A percentile compares a stretch with the other conserved stretches of the same genome.
These are phyloP conservation scores for Trypanosoma cruzi DNA, from an alignment of 208 protist genomes.

Conservation along the genomic window DNA sequence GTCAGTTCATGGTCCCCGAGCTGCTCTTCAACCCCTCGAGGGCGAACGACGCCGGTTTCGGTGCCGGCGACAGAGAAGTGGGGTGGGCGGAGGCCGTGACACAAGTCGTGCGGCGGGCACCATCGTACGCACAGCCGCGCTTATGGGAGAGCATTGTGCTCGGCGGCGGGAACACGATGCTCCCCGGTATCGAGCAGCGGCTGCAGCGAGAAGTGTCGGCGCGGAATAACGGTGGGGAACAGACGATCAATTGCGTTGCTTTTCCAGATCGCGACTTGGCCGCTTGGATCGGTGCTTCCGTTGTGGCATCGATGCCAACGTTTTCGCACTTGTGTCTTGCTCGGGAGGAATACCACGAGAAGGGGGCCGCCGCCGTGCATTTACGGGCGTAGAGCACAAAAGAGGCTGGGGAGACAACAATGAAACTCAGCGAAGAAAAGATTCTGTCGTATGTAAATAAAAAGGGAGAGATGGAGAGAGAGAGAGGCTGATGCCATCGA, in stretches of 20 bases:
- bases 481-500: constrained; percentile 42
- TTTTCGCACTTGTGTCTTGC: constrained; percentile 75
- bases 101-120: constrained; percentile 49
- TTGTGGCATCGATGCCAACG: constrained; percentile 70
- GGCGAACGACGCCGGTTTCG: constrained; percentile 31
- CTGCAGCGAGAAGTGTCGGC: constrained; percentile 70
- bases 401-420: neutral
- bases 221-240: constrained; percentile 8
- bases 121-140: constrained; percentile 29
- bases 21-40: constrained; percentile 78
- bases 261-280: constrained; percentile 77
- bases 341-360: constrained; percentile 87
- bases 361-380: constrained; percentile 69
- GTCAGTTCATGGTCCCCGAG: constrained; percentile 86
- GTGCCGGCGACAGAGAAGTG: constrained; percentile 7
- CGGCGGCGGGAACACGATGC: constrained; percentile 93
- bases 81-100: constrained; percentile 63
- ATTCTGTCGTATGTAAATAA: neutral
- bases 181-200: constrained; percentile 73
- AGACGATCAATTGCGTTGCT: constrained; percentile 47
- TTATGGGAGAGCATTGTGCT: constrained; percentile 95
- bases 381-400: constrained; percentile 18
- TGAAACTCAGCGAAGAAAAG: too few relatives aligned
- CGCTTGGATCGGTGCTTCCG: constrained; percentile 88
- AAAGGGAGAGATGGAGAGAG: neutral